Evolutionary conservation across 352 stramenopile species (phyloP).

Genomic region (Pythium aquatile): DNA sequence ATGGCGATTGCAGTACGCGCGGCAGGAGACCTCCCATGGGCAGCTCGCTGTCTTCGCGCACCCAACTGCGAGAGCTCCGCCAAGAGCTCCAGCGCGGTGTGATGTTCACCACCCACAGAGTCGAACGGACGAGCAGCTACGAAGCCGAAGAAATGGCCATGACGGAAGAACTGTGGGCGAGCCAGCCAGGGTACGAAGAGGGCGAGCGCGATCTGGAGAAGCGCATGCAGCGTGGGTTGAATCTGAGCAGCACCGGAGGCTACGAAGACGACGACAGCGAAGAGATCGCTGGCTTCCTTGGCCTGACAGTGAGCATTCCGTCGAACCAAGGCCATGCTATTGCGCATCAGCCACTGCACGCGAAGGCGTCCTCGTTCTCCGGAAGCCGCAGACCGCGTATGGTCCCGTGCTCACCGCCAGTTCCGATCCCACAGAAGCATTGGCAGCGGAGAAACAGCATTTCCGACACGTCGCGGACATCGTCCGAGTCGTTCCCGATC

Average conservation of each 20-base stretch:
- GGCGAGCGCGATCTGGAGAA: neutral
- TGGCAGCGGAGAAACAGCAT: conserved; percentile 34
- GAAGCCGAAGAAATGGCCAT: conserved; percentile 4
- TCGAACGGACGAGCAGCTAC: conserved; percentile 1
- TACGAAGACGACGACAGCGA: conserved; percentile 11
- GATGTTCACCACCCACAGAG: conserved; percentile 7
- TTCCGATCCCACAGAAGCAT: conserved; percentile 47
- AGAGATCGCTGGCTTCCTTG: conserved; percentile 20
- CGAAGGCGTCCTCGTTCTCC: conserved; percentile 37
- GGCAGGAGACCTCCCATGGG: neutral
- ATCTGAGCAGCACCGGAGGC: neutral
- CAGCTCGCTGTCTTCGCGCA: neutral
- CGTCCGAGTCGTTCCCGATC: conserved; percentile 7
- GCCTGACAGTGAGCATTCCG: conserved; percentile 6
- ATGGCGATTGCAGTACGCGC: conserved; percentile 9
- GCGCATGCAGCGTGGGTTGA: neutral
- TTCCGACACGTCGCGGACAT: conserved; percentile 10
- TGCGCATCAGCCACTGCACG: neutral
- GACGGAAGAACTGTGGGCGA: neutral
- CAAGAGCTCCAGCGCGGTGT: conserved; percentile 16
- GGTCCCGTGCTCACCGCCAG: conserved; percentile 46
- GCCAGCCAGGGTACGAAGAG: neutral
- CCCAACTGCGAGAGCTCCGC: conserved; percentile 4
- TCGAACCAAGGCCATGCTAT: neutral
- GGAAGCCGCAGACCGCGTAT: conserved; percentile 14